Evolutionary conservation across 148 eudicot species (phyloP).

Genomic region (Fagopyrum homotropicum): DNA sequence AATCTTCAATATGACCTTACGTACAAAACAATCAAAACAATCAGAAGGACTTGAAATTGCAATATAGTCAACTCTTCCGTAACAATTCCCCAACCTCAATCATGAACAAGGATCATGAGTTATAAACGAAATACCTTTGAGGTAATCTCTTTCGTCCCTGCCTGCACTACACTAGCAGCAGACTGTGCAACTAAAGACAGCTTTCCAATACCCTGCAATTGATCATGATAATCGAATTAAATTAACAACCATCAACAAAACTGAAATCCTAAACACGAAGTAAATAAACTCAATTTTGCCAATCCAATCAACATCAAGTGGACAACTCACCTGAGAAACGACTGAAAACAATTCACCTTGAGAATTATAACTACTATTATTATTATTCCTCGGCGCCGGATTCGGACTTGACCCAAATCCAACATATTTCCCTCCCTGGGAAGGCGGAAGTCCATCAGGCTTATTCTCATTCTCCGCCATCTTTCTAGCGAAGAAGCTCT

Average conservation of each 20-base stretch:
- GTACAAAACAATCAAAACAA: background rate
- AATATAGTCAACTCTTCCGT: background rate
- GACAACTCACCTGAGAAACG: constrained; percentile 55
- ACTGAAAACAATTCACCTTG: constrained; percentile 72
- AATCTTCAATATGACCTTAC: background rate
- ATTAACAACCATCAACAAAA: background rate
- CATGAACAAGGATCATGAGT: background rate
- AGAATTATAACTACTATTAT: background rate
- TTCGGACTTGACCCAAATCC: constrained; percentile 74
- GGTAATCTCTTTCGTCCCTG: constrained; percentile 72
- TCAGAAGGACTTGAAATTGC: background rate
- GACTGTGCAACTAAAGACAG: constrained; percentile 85
- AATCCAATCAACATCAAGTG: background rate
- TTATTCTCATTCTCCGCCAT: constrained; percentile 64
- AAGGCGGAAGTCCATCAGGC: constrained; percentile 84
- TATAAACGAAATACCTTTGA: constrained; percentile 49
- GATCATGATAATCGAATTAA: background rate
- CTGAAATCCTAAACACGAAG: background rate
- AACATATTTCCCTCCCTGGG: constrained; percentile 94
- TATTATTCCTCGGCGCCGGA: constrained; percentile 26
- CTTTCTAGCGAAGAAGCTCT: constrained; percentile 65
- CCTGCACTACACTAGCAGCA: constrained; percentile 86
- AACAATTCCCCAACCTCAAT: background rate
- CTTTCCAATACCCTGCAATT: constrained; percentile 71
- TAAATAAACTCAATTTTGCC: background rate